Evolutionary conservation across 208 protist species (phyloP), one percentile per base, ranked within the genome.

Genomic region (Wallacemonas collosoma): DNA sequence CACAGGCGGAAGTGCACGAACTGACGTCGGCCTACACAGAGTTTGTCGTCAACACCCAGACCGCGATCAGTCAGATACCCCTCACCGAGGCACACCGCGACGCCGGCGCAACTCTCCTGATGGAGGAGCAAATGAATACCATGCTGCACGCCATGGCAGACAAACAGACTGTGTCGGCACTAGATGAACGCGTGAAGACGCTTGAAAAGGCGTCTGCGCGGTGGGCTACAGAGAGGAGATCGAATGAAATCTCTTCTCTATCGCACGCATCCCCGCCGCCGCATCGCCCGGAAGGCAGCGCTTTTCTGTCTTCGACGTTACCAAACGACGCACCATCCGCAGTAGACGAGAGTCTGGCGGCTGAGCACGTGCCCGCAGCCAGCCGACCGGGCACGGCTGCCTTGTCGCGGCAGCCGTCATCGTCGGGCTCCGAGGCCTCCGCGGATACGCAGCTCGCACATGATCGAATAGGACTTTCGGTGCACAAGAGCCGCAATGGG

Each of bases 21-120:
- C 51, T 91, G 44, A 79, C 77, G 12, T 69, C 77, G 38, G 80
- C 63, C 11, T 93, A 83, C 61, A 58, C 56, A 4, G 69, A 70
- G 44, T 92, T 80, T 60, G 66, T 92, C 40, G 72, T 74, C 7
- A 55, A 82, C 26, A 76, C 81, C 15, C 72, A 86, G 68, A 71
- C 76, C 35, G 45, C 76, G 35, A 26, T 90, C 2, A 50, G 66
- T 2, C 36, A 54, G 36, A 70, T 58, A 11, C 75, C 75, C 4
- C 63, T 87, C n/a, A 45, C 68, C 5, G 83, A 81, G 26, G 72
- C 64, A 0, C 77, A 85, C 53, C 54, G 75, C 36, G 58, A 66
- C 1, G 62, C 79, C 55, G 77, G 65, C 2, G 67, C 81, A 15
- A 80, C 75, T 12, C 39, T 54, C 70, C 69, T 83, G 41, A 45